Percentiles rank a stretch among this genome's conserved stretches.
Evolutionary conservation across 441 rosid species (phyloP).

Genomic region (Theobroma grandiflorum): DNA sequence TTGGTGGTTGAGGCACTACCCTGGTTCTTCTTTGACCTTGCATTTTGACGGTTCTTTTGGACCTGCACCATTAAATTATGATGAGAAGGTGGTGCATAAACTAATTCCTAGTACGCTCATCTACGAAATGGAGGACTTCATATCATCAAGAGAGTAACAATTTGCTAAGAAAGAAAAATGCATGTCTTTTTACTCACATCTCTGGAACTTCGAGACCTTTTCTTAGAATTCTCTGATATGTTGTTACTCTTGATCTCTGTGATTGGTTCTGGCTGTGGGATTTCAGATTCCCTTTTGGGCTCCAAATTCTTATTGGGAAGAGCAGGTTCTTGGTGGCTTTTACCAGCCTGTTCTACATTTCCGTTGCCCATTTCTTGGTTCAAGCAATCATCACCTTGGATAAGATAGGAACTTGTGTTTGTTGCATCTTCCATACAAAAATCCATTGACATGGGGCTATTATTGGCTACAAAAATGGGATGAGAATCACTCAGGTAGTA

Average conservation of each 20-base stretch:
- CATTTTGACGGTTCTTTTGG: conserved; percentile 55
- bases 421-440: conserved; percentile 43
- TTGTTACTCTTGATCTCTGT: conserved; percentile 38
- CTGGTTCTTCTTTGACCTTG: conserved; percentile 53
- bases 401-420: conserved; percentile 46
- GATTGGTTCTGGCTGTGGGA: conserved; percentile 14
- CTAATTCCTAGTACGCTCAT: not conserved
- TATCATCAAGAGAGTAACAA: not conserved
- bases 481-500: conserved; percentile 40
- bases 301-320: conserved; percentile 27
- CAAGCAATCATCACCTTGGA: conserved; percentile 42
- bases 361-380: conserved; percentile 43
- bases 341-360: conserved; percentile 34
- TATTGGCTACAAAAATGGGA: conserved; percentile 35
- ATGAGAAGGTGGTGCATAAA: conserved; percentile 21
- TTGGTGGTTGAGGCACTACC: conserved; percentile 35
- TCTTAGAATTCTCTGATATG: conserved; percentile 53
- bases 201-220: conserved; percentile 48
- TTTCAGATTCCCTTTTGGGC: conserved; percentile 29
- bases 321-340: conserved; percentile 27
- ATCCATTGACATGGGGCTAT: conserved; percentile 45
- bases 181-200: conserved; percentile 53
- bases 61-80: conserved; percentile 33
- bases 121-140: not conserved
- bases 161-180: not conserved